Base-by-base conservation (phyloP, 1,139 yeast genomes). In the Wickerhamomyces sp. region DNA sequence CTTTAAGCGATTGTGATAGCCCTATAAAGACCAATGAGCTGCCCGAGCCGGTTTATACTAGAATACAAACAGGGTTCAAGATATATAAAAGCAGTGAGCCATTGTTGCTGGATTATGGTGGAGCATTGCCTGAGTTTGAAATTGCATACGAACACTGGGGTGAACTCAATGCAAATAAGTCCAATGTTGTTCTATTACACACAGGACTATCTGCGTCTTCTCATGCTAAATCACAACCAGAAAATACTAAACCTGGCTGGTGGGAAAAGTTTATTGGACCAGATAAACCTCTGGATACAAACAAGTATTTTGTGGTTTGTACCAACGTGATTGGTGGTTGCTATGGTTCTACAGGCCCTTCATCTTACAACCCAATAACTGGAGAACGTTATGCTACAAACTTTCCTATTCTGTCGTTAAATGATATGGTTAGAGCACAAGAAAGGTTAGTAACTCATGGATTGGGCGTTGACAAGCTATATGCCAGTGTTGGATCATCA, bases 111-210 rank as follows among this genome's bases (percentile, higher is more conserved):
- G 97, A 90, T 56, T 78, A 82, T 56, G 97, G 97, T 13, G 95
- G 94, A 1, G 72, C 67, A 43, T 65, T 89, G 30, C 87, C 88
- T 1, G 78, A 76, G 46, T 87, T 77, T 52, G 79, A 84, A 51
- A 70, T 89, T 21, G 97, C 97, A 0, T 90, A 85, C 63, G 97
- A 89, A 60, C 77, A 92, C 1, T 89, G 97, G 97, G 97, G 97
- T 8, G 51, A 61, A 5, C 65, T 89, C 43, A 84, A 86, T 48
- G 58, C 61, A 2, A 72, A 68, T 33, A 77, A 67, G 47, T 75
- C 85, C 15, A 89, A 89, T 57, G 85, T 89, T 14, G 74, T 89
- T 21, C 67, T 90, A 28, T 65, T 89, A 8, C 97, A 89, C 56
- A 90, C 97, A 0, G 97, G 97, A 0, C 70, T 89, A 26, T 86